Conservation (phyloP, 148 eudicot genomes). For the Vaccinium vitisidaea region DNA sequence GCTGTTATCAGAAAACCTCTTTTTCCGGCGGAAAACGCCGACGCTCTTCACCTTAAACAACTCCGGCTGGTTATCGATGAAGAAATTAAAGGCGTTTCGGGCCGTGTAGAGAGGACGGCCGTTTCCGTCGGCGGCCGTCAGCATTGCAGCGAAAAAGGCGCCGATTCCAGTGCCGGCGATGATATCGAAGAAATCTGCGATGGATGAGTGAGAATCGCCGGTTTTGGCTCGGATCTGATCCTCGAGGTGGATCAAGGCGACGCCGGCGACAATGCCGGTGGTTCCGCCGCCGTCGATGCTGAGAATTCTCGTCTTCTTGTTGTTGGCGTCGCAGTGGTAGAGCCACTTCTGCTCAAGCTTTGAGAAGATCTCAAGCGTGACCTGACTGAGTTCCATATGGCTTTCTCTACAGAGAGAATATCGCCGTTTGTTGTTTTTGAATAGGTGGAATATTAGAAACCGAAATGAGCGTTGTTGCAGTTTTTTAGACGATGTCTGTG, state of each 20-base stretch:
- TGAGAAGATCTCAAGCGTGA: constrained; percentile 70
- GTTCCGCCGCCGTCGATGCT: constrained; percentile 91
- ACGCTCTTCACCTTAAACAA: constrained; percentile 42
- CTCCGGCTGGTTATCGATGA: constrained; percentile 30
- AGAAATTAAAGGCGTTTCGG: constrained; percentile 43
- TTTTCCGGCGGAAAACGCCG: constrained; percentile 40
- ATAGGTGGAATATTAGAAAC: neutral
- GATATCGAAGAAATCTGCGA: constrained; percentile 73
- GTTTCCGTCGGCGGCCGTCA: constrained; percentile 50
- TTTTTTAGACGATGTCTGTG: neutral
- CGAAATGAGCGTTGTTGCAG: neutral
- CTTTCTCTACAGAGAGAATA: neutral
- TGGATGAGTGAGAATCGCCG: constrained; percentile 52
- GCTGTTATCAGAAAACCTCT: constrained; percentile 50
- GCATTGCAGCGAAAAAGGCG: constrained; percentile 59
- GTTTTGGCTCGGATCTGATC: constrained; percentile 55
- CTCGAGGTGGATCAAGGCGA: constrained; percentile 61
- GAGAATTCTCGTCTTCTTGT: constrained; percentile 51
- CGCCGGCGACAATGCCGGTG: constrained; percentile 55
- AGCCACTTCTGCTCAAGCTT: constrained; percentile 68
- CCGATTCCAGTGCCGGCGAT: constrained; percentile 80
- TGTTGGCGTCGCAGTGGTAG: constrained; percentile 29
- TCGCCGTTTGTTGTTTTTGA: neutral
- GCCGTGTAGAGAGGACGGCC: constrained; percentile 78
- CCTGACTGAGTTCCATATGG: constrained; percentile 51